phyloP scores from a whole-genome alignment of 768 basidiomycete genomes.

The Cyclocybe aegerita region DNA sequence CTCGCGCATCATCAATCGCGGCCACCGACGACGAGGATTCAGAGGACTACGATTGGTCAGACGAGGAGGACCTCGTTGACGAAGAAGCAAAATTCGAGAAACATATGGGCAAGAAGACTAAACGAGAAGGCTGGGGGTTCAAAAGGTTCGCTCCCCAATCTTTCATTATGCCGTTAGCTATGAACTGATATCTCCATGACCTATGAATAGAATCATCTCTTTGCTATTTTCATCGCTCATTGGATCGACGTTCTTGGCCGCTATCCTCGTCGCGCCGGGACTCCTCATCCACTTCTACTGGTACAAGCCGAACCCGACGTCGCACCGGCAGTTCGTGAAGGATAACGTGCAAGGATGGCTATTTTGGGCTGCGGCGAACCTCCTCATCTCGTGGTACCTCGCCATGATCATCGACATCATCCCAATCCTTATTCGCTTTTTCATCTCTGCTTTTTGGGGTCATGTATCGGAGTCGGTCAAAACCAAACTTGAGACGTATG shows the following conservation, averaged over 20 bases:
- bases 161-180: neutral
- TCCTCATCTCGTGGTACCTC: slow-evolving; percentile 78
- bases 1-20: slow-evolving; percentile 42
- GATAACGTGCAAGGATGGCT: slow-evolving; percentile 77
- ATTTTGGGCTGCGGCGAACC: slow-evolving; percentile 79
- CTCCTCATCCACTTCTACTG: slow-evolving; percentile 69
- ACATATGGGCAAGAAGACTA: slow-evolving; percentile 50
- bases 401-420: slow-evolving; percentile 71
- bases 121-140: slow-evolving; percentile 48
- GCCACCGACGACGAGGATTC: slow-evolving; percentile 62
- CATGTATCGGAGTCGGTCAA: slow-evolving; percentile 73
- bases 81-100: slow-evolving; percentile 67
- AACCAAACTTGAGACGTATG: slow-evolving; percentile 65
- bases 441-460: slow-evolving; percentile 67
- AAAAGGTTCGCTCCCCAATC: slow-evolving; percentile 41
- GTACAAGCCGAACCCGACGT: slow-evolving; percentile 59
- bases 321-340: slow-evolving; percentile 56
- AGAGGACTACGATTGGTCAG: slow-evolving; percentile 74
- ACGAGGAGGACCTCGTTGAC: slow-evolving; percentile 73
- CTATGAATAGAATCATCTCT: slow-evolving; percentile 47
- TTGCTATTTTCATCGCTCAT: slow-evolving; percentile 71
- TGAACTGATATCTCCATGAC: slow-evolving; percentile 2
- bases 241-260: slow-evolving; percentile 68
- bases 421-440: slow-evolving; percentile 50
- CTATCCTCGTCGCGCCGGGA: slow-evolving; percentile 58